phyloP scores from a whole-genome alignment of 208 protist genomes.

The Leptomonas seymouri region DNA sequence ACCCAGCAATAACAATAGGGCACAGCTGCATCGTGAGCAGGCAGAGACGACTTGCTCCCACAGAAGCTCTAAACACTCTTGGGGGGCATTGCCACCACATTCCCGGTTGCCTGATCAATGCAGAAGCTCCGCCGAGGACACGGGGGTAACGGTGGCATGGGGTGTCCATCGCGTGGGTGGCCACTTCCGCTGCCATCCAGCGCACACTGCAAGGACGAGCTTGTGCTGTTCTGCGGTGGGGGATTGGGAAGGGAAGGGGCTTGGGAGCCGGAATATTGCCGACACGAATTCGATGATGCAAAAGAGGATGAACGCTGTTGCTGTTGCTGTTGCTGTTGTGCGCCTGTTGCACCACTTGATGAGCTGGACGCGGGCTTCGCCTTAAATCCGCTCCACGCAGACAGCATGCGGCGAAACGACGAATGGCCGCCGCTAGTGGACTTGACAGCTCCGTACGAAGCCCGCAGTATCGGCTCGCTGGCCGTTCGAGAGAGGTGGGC shows the following conservation, averaged over 20 bases:
- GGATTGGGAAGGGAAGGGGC: neutral
- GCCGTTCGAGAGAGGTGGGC: neutral
- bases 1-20: neutral
- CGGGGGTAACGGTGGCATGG: conserved; percentile 9
- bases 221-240: neutral
- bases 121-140: conserved; percentile 12
- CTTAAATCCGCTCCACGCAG: conserved; percentile 12
- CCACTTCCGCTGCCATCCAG: conserved; percentile 14
- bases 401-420: conserved; percentile 13
- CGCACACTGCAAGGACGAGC: conserved; percentile 1
- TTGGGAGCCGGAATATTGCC: neutral
- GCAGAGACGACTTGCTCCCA: neutral
- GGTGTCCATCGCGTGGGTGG: neutral
- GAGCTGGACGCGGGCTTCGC: neutral
- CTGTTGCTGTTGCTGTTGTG: neutral
- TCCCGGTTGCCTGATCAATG: conserved; percentile 18
- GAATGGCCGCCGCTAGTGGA: neutral
- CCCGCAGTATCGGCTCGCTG: conserved; percentile 5
- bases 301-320: neutral
- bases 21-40: neutral
- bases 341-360: neutral
- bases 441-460: neutral
- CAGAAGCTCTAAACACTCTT: neutral
- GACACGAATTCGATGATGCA: neutral
- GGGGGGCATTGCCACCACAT: conserved; percentile 1